Evolutionary conservation across 257 asterid genomes (phyloP), one percentile per base, ranked within the genome.

Genomic region (Fraxinus cuspidata): DNA sequence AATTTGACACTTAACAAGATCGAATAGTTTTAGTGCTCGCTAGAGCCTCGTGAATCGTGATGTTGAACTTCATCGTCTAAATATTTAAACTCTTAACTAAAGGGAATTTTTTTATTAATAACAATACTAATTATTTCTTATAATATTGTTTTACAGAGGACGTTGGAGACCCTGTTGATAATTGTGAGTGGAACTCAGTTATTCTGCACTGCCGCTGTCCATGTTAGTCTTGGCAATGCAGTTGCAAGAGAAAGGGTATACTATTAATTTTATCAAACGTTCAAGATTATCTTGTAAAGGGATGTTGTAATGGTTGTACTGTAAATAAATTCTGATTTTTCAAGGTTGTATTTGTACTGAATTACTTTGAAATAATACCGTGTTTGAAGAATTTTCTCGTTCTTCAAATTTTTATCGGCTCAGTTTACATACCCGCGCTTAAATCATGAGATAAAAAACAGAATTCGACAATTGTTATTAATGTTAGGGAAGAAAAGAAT

Each of bases 181-280:
- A 53, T 93, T 69, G 58, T 93, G 84, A 84, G 94, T 37, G 97
- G 92, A 44, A 88, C 97, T 77, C 99, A 92, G 74, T 76, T 95
- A 65, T 82, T 91, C 66, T 90, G 87, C 85, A 87, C 91, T 0
- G 88, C 78, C 76, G 96, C 97, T n/a, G 89, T 95, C 77, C 86
- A 87, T 79, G 80, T 82, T 27, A 92, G 94, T 44, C 76, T 88
- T 78, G 74, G 32, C 75, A 86, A 75, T 51, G 85, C 74, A 25
- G 69, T 38, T 38, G 49, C 13, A 23, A 7, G 0, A 58, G 66
- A 8, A 2, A 58, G 29, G 1, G 16, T 0, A 21, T n/a, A n/a
- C 16, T 58, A n/a, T 21, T 58, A 58, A 58, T 58, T 58, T 58
- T 21, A 58, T 58, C 66, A 21, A 58, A 58, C 66, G 10, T 58